phyloP scores from a whole-genome alignment of 1,139 yeast species.

The Pichia terricola region DNA sequence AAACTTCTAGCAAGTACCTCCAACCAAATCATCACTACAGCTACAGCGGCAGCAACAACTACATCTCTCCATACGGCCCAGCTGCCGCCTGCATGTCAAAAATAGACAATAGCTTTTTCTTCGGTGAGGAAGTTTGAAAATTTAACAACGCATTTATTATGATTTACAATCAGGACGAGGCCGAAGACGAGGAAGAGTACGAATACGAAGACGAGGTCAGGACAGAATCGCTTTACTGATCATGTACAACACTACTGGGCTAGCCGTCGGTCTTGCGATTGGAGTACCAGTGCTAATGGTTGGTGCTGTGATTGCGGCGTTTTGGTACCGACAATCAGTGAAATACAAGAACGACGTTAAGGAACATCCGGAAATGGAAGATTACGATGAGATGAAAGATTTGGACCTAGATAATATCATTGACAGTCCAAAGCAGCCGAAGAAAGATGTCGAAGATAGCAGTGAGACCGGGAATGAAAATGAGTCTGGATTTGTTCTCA shows the following conservation, averaged over 20 bases:
- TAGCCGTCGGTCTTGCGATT: slow-evolving; percentile 42
- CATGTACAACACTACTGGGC: slow-evolving; percentile 24
- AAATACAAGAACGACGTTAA: slow-evolving; percentile 28
- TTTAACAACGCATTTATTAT: no score
- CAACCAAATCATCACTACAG: no score
- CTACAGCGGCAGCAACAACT: no score
- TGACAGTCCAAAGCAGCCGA: slow-evolving; percentile 6
- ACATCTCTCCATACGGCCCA: no score
- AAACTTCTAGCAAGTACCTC: no score
- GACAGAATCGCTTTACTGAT: no score
- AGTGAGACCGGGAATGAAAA: neutral
- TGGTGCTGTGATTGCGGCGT: slow-evolving; percentile 22
- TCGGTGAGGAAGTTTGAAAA: no score
- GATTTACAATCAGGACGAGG: no score
- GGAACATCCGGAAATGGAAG: slow-evolving; percentile 17
- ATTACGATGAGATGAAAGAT: slow-evolving; percentile 16
- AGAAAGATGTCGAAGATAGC: neutral
- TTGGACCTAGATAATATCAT: slow-evolving; percentile 21
- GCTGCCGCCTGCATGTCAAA: no score
- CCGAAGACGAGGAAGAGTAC: no score
- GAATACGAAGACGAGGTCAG: no score
- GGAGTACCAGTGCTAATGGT: slow-evolving; percentile 36
- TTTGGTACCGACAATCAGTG: slow-evolving; percentile 30
- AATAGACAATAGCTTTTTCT: no score
- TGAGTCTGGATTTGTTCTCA: slow-evolving; percentile 6